Evolutionary conservation across 1,284 basidiomycete species (phyloP), one percentile per base, ranked within the genome.

Genomic region (Fomitopsis schrenkii): DNA sequence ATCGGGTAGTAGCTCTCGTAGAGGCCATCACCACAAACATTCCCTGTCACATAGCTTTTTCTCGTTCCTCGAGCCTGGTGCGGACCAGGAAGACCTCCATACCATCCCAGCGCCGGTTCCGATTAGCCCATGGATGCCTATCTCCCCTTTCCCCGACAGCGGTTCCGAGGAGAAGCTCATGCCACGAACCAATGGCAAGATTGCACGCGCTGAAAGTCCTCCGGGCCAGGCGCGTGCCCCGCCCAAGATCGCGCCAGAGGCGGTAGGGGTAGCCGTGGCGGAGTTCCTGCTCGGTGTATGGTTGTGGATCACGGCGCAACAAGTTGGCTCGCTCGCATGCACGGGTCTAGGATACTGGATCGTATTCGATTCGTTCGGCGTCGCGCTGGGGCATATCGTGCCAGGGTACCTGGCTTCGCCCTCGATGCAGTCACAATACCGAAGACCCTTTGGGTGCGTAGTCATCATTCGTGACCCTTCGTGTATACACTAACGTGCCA

Each of bases 301-400:
- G 68, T 65, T 98, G 10, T 99, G 97, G 97, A 87, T 97, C 2
- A 81, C 83, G n/a, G 96, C 95, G 1, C 97, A 98, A 74, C 88
- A 91, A 63, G 84, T 86, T 33, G 96, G 96, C 17, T 95, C 94
- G 55, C 78, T 98, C 30, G 83, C 91, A 2, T 88, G 92, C 60
- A 96, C 95, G 0, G 97, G 94, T 0, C 75, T 98, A 15, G 97
- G 97, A 0, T 99, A 98, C 72, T 91, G 97, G 82, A 87, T 97
- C 35, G 95, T 98, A 0, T 99, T 98, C 70, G 97, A 99, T 72
- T 86, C 94, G 2, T 80, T 94, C 66, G 94, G 94, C 0, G 82
- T 95, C 4, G 85, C 80, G 5, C 68, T 89, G 19, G 78, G 82
- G n/a, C 76, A 79, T 26, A 74, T 89, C 2, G 68, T 88, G 15